Evolutionary conservation across 2,329 filamentous ascomycete genomes (phyloP), one percentile per base, ranked within the genome.

Genomic region (Rhinocladiella mackenziei): DNA sequence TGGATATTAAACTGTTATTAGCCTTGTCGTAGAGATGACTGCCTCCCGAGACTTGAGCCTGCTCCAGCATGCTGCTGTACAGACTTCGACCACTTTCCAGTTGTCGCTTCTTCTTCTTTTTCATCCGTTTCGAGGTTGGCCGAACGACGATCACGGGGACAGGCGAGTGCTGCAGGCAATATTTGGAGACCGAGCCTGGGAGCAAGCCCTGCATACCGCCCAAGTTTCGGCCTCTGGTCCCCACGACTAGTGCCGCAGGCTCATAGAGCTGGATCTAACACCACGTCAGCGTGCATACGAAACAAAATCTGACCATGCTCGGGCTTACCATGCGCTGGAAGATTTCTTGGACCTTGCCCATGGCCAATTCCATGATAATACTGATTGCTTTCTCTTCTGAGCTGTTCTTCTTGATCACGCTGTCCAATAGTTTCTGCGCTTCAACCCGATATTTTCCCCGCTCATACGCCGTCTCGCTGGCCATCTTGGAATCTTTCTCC

Each of bases 131-230:
- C 50, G 86, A 84, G 22, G 84, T 85, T 25, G 89, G 89, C 3
- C 89, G 80, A 7, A 95, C 89, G 22, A 96, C 89, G 20, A 95
- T 89, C 5, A 95, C 89, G 1, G 89, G 89, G 1, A 96, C 86
- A 0, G 89, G 89, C 1, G 86, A 94, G 63, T 94, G 89, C 62
- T 96, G 89, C 9, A 95, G 75, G 59, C 89, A 95, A 67, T 95
- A 96, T 62, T 95, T 95, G 18, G 87, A 94, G 32, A 95, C 89
- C 0, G 86, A 92, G 53, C 88, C 92, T 36, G 86, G 87, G 30
- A 95, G 77, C 20, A 95, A 72, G 35, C 87, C 86, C 62, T 94
- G 89, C 45, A 95, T 82, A 18, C 89, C 88, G 23, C 87, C 87
- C 1, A 94, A 74, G 26, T 84, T 91, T 42, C 88, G 79, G 33